Percentiles rank a stretch among this genome's conserved stretches.
Evolutionary conservation across 768 basidiomycete genomes (phyloP).

Genomic region (Pleurotus tuber-regium): DNA sequence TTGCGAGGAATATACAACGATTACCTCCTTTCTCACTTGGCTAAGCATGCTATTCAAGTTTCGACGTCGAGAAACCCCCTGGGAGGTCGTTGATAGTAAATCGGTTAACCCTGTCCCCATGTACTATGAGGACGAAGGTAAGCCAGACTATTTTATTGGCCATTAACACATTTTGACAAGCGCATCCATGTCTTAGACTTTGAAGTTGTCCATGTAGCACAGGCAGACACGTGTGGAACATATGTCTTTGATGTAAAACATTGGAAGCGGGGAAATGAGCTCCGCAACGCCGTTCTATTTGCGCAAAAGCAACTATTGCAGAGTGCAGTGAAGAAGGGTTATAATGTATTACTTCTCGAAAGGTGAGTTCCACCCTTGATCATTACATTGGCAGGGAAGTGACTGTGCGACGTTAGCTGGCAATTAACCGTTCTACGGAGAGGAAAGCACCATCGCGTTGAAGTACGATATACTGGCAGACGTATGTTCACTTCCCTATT

Average conservation of each 20-base stretch:
- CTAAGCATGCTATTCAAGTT: conserved; percentile 39
- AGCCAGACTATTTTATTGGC: conserved; percentile 15
- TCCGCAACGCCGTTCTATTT: conserved; percentile 54
- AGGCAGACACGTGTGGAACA: conserved; percentile 52
- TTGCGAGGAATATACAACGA: background rate
- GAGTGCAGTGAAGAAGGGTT: conserved; percentile 52
- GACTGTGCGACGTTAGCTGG: conserved; percentile 47
- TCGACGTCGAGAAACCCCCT: conserved; percentile 58
- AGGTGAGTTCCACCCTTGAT: conserved; percentile 48
- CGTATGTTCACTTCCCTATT: conserved; percentile 32
- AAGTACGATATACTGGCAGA: conserved; percentile 67
- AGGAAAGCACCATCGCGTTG: conserved; percentile 60
- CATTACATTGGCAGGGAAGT: conserved; percentile 9
- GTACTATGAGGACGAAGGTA: conserved; percentile 63
- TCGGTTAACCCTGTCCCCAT: conserved; percentile 62
- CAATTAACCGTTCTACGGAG: conserved; percentile 60
- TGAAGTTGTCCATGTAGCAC: conserved; percentile 54
- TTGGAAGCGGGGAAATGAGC: conserved; percentile 40
- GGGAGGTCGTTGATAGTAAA: conserved; percentile 76
- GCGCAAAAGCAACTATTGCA: conserved; percentile 63
- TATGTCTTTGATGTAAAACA: conserved; percentile 62
- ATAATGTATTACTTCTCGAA: conserved; percentile 64
- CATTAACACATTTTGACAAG: conserved; percentile 7
- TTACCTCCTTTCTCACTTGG: conserved; percentile 11
- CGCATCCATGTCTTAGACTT: conserved; percentile 40